phyloP scores from a whole-genome alignment of 2,329 filamentous ascomycete genomes.

The Pyrenophora tritici-repentis region DNA sequence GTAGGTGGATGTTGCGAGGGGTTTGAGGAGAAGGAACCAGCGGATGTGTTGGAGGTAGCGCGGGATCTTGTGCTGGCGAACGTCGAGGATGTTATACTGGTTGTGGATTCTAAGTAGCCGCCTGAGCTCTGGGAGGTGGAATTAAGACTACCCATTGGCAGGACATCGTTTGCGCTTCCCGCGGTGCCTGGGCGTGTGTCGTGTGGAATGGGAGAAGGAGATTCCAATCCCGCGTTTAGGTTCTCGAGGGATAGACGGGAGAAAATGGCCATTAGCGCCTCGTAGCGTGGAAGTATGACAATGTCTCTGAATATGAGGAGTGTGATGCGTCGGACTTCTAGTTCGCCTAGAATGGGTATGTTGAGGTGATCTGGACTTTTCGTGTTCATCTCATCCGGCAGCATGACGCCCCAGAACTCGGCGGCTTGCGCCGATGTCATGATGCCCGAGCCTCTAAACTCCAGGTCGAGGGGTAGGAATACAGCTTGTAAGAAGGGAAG shows the following conservation, averaged over 20 bases:
- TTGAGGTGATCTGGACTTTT: conserved; percentile 50
- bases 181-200: conserved; percentile 42
- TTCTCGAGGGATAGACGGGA: conserved; percentile 87
- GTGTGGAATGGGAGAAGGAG: conserved; percentile 32
- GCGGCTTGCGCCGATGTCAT: conserved; percentile 78
- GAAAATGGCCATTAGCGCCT: conserved; percentile 86
- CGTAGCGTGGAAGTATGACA: conserved; percentile 86
- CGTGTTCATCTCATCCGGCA: conserved; percentile 54
- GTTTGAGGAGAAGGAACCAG: conserved; percentile 52
- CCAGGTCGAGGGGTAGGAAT: conserved; percentile 88
- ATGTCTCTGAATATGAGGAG: conserved; percentile 86
- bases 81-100: conserved; percentile 56
- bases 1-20: conserved; percentile 26
- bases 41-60: conserved; percentile 80
- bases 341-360: conserved; percentile 57
- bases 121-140: conserved; percentile 68
- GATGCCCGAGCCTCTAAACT: conserved; percentile 86
- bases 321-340: conserved; percentile 88
- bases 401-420: conserved; percentile 85
- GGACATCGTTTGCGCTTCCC: conserved; percentile 27
- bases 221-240: conserved; percentile 53
- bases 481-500: conserved; percentile 94
- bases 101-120: conserved; percentile 74
- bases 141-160: conserved; percentile 70
- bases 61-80: conserved; percentile 66